phyloP scores from a whole-genome alignment of 371 early-diverging fungal species.

The Rhizoclosmatium hyalinum region DNA sequence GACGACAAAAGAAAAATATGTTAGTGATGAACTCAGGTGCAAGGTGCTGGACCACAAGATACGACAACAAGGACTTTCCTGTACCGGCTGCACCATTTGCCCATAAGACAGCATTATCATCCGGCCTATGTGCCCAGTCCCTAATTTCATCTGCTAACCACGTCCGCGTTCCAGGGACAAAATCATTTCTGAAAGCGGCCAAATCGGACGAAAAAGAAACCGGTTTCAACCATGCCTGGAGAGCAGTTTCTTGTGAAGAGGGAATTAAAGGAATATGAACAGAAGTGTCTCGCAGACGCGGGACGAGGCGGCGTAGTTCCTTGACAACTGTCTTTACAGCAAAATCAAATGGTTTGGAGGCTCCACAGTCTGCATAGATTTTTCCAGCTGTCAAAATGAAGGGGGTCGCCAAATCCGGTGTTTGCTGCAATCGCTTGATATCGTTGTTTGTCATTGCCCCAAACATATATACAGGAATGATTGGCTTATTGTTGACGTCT shows the following conservation, averaged over 20 bases:
- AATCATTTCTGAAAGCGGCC: neutral
- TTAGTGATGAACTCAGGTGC: neutral
- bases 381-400: no score
- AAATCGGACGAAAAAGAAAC: neutral
- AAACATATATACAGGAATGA: no score
- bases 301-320: no score
- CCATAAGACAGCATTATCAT: neutral
- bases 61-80: neutral
- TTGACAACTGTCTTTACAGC: no score
- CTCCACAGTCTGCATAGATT: no score
- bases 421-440: no score
- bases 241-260: neutral
- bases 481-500: no score
- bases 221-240: neutral
- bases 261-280: no score
- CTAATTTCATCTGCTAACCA: neutral
- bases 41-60: neutral
- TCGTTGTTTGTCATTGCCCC: no score
- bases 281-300: no score
- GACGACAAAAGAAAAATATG: neutral
- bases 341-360: no score
- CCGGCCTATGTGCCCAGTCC: neutral
- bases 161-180: slow-evolving; percentile 3
- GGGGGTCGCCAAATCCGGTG: no score
- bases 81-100: neutral